Percentiles rank a stretch among this genome's conserved stretches.
phyloP scores from a whole-genome alignment of 1,284 basidiomycete genomes.

The Ceratobasidium theobromae region DNA sequence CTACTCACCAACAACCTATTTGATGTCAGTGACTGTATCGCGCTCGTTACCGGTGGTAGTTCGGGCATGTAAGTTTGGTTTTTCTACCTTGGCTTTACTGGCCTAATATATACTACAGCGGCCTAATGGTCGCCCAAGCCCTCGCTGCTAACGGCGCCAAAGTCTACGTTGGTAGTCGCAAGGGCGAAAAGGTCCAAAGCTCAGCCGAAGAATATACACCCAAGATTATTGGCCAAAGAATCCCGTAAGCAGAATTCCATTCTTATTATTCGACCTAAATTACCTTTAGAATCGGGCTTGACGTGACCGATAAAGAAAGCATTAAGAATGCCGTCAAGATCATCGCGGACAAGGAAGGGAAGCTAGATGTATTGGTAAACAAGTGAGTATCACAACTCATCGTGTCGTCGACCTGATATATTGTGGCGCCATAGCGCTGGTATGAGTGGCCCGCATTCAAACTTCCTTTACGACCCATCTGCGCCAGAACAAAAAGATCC shows the following conservation, averaged over 20 bases:
- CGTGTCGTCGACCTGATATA: neutral
- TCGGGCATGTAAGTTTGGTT: constrained; percentile 31
- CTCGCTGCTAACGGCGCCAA: constrained; percentile 76
- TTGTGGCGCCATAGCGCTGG: constrained; percentile 61
- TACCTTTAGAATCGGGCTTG: constrained; percentile 59
- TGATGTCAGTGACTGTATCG: constrained; percentile 25
- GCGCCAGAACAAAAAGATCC: constrained; percentile 61
- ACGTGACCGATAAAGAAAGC: constrained; percentile 67
- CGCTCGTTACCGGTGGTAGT: constrained; percentile 33
- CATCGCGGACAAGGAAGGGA: constrained; percentile 61
- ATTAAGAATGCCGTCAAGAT: constrained; percentile 57
- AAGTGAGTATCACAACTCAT: constrained; percentile 54
- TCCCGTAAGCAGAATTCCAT: constrained; percentile 53
- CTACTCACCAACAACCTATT: constrained; percentile 18
- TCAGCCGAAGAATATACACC: constrained; percentile 43
- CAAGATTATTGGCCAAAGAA: constrained; percentile 47
- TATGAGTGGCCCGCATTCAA: constrained; percentile 61
- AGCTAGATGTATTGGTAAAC: constrained; percentile 75
- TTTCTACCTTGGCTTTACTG: neutral
- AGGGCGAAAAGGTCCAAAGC: constrained; percentile 62
- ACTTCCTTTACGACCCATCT: constrained; percentile 58
- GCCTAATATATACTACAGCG: constrained; percentile 42
- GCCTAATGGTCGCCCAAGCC: constrained; percentile 69
- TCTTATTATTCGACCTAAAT: neutral
- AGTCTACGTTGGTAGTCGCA: constrained; percentile 78